Base-by-base conservation (phyloP, 371 early-diverging fungal genomes). In the Mucor sp. region DNA sequence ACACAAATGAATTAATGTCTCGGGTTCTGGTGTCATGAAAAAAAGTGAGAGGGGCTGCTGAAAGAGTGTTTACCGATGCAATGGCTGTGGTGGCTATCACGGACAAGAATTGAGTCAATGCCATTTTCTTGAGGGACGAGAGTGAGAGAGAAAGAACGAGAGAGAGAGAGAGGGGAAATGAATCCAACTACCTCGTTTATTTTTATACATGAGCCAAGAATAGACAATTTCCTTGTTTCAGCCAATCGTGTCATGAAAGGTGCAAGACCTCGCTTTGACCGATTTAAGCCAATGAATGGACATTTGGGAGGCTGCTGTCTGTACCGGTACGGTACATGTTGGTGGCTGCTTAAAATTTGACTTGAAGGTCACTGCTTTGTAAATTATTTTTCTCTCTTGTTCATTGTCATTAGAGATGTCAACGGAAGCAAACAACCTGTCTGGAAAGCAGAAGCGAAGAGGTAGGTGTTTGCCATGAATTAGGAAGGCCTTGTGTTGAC, bases 401-500 rank as follows among this genome's bases (percentile, higher is more conserved):
- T 30, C 17, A 56, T 17, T 30, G 32, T 30, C 15, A n/a, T n/a
- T 56, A 28, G 27, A 25, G 1, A 44, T 41, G 35, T 27, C 21
- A n/a, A 21, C 23, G 12, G 37, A 19, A 62, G 19, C 17, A 44
- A 55, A 71, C 2, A 60, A 9, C 15, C 25, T 47, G 25, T 35
- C 64, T 17, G 72, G 72, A 25, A 67, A 65, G 25, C 63, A 71
- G 33, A 71, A 67, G 33, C 56, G 67, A 66, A 60, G 68, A 67
- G 72, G 72, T 71, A 55, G 1, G 9, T 6, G 6, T 30, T 48
- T 6, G 21, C 9, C 7, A 48, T n/a, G n/a, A n/a, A n/a, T n/a
- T n/a, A n/a, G n/a, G n/a, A n/a, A n/a, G n/a, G n/a, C n/a, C n/a
- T n/a, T 33, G 19, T 37, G 0, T 35, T 12, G 3, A 7, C 43